Percentiles rank a stretch among this genome's conserved stretches.
Conservation (phyloP, 139 green algal species). For the Coccomyxa sp. region DNA sequence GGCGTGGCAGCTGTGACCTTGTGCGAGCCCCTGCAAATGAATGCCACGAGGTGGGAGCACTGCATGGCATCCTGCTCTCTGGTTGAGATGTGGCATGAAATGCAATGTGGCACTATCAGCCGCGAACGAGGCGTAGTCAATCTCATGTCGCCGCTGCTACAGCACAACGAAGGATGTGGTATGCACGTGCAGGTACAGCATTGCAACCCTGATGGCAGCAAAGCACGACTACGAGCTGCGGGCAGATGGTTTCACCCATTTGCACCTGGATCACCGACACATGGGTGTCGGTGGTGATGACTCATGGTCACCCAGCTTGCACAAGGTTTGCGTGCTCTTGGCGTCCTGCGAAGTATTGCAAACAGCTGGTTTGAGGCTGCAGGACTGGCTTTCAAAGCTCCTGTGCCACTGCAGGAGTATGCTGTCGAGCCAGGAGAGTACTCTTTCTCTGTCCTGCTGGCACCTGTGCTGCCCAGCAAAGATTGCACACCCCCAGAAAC, state of each 20-base stretch:
- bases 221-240: conserved; percentile 68
- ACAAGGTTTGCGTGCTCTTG: neutral
- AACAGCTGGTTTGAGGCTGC: neutral
- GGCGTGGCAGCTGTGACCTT: conserved; percentile 23
- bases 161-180: too few relatives aligned
- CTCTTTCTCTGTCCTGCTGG: conserved; percentile 25
- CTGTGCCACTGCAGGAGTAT: conserved; percentile 24
- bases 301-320: conserved; percentile 80
- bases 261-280: conserved; percentile 81
- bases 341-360: conserved; percentile 7
- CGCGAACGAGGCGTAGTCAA: too few relatives aligned
- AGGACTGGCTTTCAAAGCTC: neutral
- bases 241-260: conserved; percentile 32
- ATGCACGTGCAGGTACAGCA: conserved; percentile 6
- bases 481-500: neutral
- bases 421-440: conserved; percentile 36
- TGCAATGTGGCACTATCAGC: neutral
- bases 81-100: neutral
- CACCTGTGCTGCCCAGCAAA: neutral
- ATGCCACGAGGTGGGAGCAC: conserved; percentile 17
- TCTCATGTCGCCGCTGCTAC: too few relatives aligned
- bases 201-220: conserved; percentile 26
- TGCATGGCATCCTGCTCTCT: neutral
- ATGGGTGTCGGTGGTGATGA: conserved; percentile 96
- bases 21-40: conserved; percentile 27